A percentile compares a stretch with the other conserved stretches of the same genome.
These are phyloP conservation scores for Rhodamnia rubescens DNA, from an alignment of 345 rosid genomes.

Conservation along the genomic window DNA sequence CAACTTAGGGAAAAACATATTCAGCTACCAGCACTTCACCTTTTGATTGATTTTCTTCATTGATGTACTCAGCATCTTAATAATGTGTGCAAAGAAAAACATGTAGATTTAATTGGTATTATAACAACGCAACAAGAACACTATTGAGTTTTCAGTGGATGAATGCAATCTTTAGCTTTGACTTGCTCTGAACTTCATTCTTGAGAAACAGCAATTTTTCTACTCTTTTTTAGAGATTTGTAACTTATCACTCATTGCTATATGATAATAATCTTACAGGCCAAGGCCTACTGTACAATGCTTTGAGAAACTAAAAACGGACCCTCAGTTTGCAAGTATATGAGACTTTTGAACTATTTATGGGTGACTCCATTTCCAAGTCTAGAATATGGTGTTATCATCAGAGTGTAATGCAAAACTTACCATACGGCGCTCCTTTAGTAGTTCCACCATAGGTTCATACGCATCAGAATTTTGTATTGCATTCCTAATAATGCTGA, in stretches of 20 bases:
- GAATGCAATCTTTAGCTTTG: background rate
- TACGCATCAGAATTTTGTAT: constrained; percentile 59
- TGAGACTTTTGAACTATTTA: background rate
- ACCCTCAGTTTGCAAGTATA: background rate
- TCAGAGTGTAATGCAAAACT: constrained; percentile 4
- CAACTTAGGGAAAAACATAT: background rate
- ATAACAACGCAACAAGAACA: background rate
- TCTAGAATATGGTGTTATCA: background rate
- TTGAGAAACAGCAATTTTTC: background rate
- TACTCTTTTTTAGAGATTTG: background rate
- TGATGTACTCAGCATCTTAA: background rate
- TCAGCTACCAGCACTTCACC: background rate
- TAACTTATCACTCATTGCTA: background rate
- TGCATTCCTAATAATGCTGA: constrained; percentile 52
- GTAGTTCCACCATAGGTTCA: constrained; percentile 46
- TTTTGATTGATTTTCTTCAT: background rate
- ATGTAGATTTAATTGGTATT: background rate
- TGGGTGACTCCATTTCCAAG: background rate
- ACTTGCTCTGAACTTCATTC: background rate
- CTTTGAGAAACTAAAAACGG: background rate
- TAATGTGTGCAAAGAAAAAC: background rate
- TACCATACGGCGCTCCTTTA: constrained; percentile 32
- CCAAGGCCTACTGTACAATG: background rate
- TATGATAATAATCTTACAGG: background rate
- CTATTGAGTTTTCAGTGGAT: background rate